Base-by-base conservation (phyloP, 345 rosid species). In the Populus euphratica region DNA sequence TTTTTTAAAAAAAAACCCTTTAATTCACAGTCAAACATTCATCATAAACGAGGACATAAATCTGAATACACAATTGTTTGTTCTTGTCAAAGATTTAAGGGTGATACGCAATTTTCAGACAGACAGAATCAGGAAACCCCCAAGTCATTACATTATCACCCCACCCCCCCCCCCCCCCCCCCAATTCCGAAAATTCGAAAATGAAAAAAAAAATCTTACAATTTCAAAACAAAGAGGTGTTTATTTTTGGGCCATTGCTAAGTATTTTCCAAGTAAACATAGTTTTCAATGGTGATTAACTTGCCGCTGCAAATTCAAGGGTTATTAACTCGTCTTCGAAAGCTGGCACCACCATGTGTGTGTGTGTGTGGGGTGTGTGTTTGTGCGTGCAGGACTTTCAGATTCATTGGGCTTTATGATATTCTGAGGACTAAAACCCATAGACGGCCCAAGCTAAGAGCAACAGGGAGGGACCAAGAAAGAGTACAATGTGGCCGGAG, bases 351-450 rank as follows among this genome's bases (percentile, higher is more conserved):
- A 33, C 36, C 36, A 4, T 33, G 36, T 33, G 5, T 0, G 36
- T 33, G 33, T 31, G 33, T 3, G 35, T 4, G 36, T 33, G 36
- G 29, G 29, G 29, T 27, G 36, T 33, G 36, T 33, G 5, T 33
- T 33, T 33, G 36, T 33, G 36, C 36, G 36, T 33, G 36, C 36
- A 11, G 47, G 47, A 13, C 14, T 10, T 44, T 69, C 31, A 31
- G 73, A 14, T 44, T 43, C 73, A 23, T 23, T 23, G 20, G 35
- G 73, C 59, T 13, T 69, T 27, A 13, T 5, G 16, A 23, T 16
- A 44, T 44, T 47, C 59, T 0, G 8, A 73, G 67, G 83, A 79
- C 83, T 79, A 70, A 69, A 20, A 7, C 21, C 23, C 4, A 17
- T 31, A 29, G 1, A 23, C 41, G 75, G 62, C 78, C 50, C 49